Conservation (phyloP, 1,284 basidiomycete species). For the Porodaedalea pini region DNA sequence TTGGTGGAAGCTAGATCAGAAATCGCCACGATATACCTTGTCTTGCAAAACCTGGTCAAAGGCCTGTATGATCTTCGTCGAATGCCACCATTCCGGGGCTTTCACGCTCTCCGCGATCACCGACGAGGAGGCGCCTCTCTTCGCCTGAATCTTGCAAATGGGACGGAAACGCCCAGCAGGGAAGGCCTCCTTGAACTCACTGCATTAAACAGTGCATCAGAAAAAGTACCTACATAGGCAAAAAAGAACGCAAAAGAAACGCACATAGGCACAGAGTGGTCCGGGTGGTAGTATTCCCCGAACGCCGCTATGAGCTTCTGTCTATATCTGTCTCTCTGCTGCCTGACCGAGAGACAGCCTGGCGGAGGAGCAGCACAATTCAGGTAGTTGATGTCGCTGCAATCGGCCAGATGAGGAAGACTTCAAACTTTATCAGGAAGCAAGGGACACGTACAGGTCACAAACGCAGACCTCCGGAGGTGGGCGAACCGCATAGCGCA, state of each 20-base stretch:
- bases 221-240: slow-evolving; percentile 12
- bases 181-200: slow-evolving; percentile 94
- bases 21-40: slow-evolving; percentile 49
- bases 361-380: slow-evolving; percentile 77
- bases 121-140: slow-evolving; percentile 72
- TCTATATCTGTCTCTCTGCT: slow-evolving; percentile 81
- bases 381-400: slow-evolving; percentile 87
- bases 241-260: slow-evolving; percentile 21
- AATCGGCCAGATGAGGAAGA: slow-evolving; percentile 3
- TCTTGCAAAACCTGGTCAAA: slow-evolving; percentile 87
- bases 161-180: slow-evolving; percentile 84
- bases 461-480: slow-evolving; percentile 84
- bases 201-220: slow-evolving; percentile 30
- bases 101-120: slow-evolving; percentile 84
- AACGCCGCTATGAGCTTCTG: slow-evolving; percentile 75
- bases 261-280: slow-evolving; percentile 75
- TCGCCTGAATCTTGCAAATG: slow-evolving; percentile 80
- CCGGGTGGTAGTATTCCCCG: slow-evolving; percentile 80
- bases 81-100: slow-evolving; percentile 90
- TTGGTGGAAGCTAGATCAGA: slow-evolving; percentile 18
- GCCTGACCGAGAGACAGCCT: slow-evolving; percentile 76
- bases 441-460: slow-evolving; percentile 67
- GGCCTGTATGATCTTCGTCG: slow-evolving; percentile 81
- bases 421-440: slow-evolving; percentile 5
- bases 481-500: slow-evolving; percentile 73